A percentile compares a stretch with the other conserved stretches of the same genome.
Evolutionary conservation across 179 eudicot species (phyloP).

Genomic region (Heliamphora ciliata): DNA sequence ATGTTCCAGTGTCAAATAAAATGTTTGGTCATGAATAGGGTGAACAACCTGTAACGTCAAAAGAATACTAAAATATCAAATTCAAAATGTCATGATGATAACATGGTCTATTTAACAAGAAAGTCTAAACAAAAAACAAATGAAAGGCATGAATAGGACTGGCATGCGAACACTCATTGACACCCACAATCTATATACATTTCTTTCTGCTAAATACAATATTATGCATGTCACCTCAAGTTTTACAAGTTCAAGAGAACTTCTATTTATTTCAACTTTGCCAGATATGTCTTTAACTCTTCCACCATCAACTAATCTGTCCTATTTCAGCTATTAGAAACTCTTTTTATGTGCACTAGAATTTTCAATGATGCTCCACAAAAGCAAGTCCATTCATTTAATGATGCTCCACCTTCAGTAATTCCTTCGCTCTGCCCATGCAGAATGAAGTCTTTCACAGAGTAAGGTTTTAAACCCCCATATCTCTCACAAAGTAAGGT

Average conservation of each 20-base stretch:
- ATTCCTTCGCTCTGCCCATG: not conserved
- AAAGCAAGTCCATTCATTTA: not conserved
- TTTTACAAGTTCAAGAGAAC: not conserved
- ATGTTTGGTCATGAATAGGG: slow-evolving; percentile 71
- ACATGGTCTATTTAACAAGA: not conserved
- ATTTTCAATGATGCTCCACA: not conserved
- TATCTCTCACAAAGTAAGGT: too few relatives aligned
- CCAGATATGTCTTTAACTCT: not conserved
- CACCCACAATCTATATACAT: not conserved
- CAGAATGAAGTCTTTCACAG: not conserved
- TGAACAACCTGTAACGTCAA: slow-evolving; percentile 41
- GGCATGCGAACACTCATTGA: not conserved
- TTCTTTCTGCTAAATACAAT: not conserved
- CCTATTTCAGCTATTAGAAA: not conserved
- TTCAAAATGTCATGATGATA: not conserved
- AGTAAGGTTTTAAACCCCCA: too few relatives aligned
- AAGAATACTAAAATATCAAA: not conserved
- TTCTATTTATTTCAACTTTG: not conserved
- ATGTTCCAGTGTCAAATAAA: slow-evolving; percentile 56
- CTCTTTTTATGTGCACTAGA: not conserved
- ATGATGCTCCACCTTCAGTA: not conserved
- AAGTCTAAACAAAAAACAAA: not conserved
- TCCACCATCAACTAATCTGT: not conserved
- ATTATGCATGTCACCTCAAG: not conserved
- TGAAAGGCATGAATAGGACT: not conserved